Evolutionary conservation across 306 rosid genomes (phyloP).

Genomic region (Cucurbita moschata): DNA sequence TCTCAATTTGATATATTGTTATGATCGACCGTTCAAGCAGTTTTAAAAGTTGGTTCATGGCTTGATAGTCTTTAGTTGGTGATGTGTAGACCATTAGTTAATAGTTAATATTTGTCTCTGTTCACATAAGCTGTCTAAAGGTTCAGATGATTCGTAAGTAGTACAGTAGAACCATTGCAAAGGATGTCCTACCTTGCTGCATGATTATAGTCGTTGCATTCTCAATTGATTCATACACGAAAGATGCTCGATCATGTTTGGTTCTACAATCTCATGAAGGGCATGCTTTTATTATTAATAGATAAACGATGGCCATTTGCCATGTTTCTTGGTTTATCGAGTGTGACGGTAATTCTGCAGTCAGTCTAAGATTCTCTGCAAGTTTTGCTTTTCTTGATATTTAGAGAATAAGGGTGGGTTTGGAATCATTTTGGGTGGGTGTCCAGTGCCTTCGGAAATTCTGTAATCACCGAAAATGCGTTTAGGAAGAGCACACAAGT

Average conservation of each 20-base stretch:
- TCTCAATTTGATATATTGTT: background rate
- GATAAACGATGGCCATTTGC: background rate
- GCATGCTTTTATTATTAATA: background rate
- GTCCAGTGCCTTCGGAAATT: background rate
- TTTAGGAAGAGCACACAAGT: background rate
- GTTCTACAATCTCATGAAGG: background rate
- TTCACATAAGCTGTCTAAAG: background rate
- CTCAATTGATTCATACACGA: background rate
- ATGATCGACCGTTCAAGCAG: background rate
- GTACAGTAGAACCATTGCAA: background rate
- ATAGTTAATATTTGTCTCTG: background rate
- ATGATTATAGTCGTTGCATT: background rate
- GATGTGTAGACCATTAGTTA: background rate
- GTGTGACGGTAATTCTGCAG: background rate
- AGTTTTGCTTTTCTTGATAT: background rate
- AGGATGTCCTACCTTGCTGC: background rate
- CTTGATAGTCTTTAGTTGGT: background rate
- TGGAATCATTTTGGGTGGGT: background rate
- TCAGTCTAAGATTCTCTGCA: background rate
- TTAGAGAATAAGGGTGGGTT: background rate
- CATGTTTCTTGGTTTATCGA: background rate
- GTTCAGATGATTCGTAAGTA: background rate
- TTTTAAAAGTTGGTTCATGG: background rate
- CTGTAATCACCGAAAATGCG: background rate
- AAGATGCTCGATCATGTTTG: background rate